Evolutionary conservation across 208 protist species (phyloP).

Genomic region (Trypanosoma vivax): DNA sequence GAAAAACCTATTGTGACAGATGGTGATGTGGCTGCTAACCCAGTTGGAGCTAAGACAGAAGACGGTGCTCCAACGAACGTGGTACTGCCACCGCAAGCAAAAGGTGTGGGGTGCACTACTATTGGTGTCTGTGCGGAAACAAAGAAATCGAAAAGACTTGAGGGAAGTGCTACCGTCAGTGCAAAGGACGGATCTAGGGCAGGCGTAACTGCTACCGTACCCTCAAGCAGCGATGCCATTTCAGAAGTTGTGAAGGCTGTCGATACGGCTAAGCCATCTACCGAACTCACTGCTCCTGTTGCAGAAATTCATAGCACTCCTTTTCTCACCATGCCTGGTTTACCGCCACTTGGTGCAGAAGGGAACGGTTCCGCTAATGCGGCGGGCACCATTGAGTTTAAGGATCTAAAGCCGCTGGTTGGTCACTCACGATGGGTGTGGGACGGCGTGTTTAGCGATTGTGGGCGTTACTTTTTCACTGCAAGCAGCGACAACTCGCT

Average conservation of each 20-base stretch:
- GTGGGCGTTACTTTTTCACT: slow-evolving; percentile 62
- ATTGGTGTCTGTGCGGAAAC: not conserved
- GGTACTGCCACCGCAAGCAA: too few species aligned
- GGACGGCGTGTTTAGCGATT: slow-evolving; percentile 79
- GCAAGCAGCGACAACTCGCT: slow-evolving; percentile 74
- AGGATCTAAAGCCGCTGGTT: slow-evolving; percentile 47
- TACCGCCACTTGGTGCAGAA: slow-evolving; percentile 10
- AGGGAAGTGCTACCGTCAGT: not conserved
- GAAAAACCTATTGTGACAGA: too few species aligned
- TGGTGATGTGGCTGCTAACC: too few species aligned
- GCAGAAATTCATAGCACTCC: slow-evolving; percentile 4
- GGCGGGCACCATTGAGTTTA: slow-evolving; percentile 26
- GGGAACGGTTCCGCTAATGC: not conserved
- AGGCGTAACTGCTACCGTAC: too few species aligned
- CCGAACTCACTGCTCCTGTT: not conserved
- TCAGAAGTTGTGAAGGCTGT: too few species aligned
- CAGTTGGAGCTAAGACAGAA: too few species aligned
- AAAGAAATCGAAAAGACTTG: not conserved
- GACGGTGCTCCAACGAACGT: too few species aligned
- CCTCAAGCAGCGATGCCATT: too few species aligned
- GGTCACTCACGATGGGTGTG: slow-evolving; percentile 83
- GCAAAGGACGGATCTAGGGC: not conserved
- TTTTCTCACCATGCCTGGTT: slow-evolving; percentile 3
- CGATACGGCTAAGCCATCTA: not conserved
- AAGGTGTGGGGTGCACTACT: not conserved